phyloP scores from a whole-genome alignment of 768 basidiomycete species.

The Phlebiopsis gigantea region DNA sequence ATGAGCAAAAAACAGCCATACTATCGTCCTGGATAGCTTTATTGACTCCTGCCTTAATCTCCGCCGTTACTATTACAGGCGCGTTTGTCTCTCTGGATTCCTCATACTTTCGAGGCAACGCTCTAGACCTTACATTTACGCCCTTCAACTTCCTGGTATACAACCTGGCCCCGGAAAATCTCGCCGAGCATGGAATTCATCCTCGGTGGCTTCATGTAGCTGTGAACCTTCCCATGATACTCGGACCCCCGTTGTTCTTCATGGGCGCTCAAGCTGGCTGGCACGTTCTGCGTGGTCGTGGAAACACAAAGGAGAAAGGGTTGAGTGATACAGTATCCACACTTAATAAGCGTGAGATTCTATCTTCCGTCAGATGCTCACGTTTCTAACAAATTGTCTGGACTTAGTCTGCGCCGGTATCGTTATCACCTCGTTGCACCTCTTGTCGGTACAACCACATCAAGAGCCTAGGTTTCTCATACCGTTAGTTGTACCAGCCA shows the following conservation, averaged over 20 bases:
- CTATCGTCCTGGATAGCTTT: background rate
- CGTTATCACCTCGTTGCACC: constrained; percentile 23
- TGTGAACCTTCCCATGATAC: constrained; percentile 35
- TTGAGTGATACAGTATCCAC: background rate
- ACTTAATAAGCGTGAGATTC: background rate
- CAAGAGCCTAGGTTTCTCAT: constrained; percentile 35
- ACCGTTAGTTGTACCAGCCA: constrained; percentile 30
- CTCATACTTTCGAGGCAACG: constrained; percentile 27
- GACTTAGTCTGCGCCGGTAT: constrained; percentile 26
- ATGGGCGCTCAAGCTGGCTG: constrained; percentile 15
- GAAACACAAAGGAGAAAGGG: constrained; percentile 7
- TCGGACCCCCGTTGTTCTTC: constrained; percentile 24
- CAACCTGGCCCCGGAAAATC: constrained; percentile 31
- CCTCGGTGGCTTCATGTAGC: constrained; percentile 35
- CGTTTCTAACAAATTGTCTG: background rate
- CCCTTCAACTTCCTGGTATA: constrained; percentile 35
- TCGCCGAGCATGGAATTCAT: constrained; percentile 35
- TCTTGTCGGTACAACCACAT: constrained; percentile 32
- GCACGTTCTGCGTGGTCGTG: constrained; percentile 9
- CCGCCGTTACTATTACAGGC: constrained; percentile 11
- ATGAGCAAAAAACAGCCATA: background rate
- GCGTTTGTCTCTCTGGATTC: constrained; percentile 27
- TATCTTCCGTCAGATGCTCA: background rate
- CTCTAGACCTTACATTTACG: constrained; percentile 23
- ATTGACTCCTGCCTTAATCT: background rate